Percentiles rank a stretch among this genome's conserved stretches.
phyloP scores from a whole-genome alignment of 371 early-diverging fungal species.

The Circinella minor region DNA sequence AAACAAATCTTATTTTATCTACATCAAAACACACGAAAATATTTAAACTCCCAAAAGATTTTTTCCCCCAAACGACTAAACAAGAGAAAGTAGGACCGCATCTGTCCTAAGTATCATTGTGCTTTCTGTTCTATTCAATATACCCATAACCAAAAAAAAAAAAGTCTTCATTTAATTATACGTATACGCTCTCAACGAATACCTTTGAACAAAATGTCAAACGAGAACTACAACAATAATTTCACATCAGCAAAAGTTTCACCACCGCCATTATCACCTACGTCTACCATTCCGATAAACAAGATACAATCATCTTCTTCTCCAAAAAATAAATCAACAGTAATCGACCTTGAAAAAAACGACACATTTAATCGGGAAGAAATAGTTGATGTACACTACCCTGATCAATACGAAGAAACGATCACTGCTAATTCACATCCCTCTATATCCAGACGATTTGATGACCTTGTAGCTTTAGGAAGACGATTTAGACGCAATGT shows the following conservation, averaged over 20 bases:
- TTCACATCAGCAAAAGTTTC: too few relatives aligned
- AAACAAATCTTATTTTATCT: too few relatives aligned
- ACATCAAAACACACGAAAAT: too few relatives aligned
- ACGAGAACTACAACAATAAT: neutral
- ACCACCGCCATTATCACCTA: neutral
- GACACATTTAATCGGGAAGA: constrained; percentile 20
- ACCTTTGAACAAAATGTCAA: neutral
- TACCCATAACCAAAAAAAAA: too few relatives aligned
- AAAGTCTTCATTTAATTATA: too few relatives aligned
- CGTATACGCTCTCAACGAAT: too few relatives aligned
- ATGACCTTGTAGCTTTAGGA: neutral
- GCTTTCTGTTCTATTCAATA: too few relatives aligned
- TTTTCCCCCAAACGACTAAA: too few relatives aligned
- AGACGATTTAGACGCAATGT: constrained; percentile 13
- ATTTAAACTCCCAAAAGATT: too few relatives aligned
- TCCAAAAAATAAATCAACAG: constrained; percentile 3
- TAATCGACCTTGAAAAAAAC: constrained; percentile 19
- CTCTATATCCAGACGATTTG: neutral
- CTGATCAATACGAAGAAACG: constrained; percentile 13
- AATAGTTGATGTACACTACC: constrained; percentile 17
- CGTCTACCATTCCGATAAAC: neutral
- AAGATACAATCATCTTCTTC: neutral
- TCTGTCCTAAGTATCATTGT: too few relatives aligned
- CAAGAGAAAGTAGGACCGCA: too few relatives aligned
- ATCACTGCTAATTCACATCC: neutral